These are phyloP conservation scores for Phytophthora melonis DNA, from an alignment of 352 stramenopile species.

Conservation along the genomic window DNA sequence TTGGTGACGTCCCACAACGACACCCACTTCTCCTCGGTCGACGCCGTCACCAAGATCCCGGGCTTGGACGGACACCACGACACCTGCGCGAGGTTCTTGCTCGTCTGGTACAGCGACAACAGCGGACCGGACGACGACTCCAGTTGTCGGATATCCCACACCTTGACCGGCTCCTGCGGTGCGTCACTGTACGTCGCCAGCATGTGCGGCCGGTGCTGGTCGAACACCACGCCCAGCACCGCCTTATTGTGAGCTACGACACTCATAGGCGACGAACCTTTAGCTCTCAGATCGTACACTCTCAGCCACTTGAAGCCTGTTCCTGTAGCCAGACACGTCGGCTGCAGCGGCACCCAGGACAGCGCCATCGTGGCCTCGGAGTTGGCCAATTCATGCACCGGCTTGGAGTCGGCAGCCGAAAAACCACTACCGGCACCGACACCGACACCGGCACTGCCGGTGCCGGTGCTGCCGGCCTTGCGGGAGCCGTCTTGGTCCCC, in stretches of 20 bases:
- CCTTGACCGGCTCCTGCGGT: conserved; percentile 83
- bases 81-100: conserved; percentile 80
- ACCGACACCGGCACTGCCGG: conserved; percentile 30
- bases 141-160: conserved; percentile 90
- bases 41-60: conserved; percentile 81
- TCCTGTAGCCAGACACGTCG: conserved; percentile 79
- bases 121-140: conserved; percentile 69
- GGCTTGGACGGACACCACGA: conserved; percentile 87
- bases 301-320: conserved; percentile 91
- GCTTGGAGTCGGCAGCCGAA: conserved; percentile 54
- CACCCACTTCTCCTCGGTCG: conserved; percentile 82
- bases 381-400: conserved; percentile 84
- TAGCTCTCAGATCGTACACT: conserved; percentile 81
- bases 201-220: conserved; percentile 81
- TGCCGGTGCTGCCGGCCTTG: conserved; percentile 33
- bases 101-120: conserved; percentile 75
- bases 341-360: conserved; percentile 85
- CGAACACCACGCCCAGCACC: conserved; percentile 84
- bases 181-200: conserved; percentile 87
- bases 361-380: conserved; percentile 85
- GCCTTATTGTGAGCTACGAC: conserved; percentile 89
- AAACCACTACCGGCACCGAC: conserved; percentile 41
- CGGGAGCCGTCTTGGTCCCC: conserved; percentile 40
- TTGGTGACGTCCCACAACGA: conserved; percentile 87
- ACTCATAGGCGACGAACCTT: conserved; percentile 71